Evolutionary conservation across 1,284 basidiomycete species (phyloP).

Genomic region (Marasmius tenuissimus): DNA sequence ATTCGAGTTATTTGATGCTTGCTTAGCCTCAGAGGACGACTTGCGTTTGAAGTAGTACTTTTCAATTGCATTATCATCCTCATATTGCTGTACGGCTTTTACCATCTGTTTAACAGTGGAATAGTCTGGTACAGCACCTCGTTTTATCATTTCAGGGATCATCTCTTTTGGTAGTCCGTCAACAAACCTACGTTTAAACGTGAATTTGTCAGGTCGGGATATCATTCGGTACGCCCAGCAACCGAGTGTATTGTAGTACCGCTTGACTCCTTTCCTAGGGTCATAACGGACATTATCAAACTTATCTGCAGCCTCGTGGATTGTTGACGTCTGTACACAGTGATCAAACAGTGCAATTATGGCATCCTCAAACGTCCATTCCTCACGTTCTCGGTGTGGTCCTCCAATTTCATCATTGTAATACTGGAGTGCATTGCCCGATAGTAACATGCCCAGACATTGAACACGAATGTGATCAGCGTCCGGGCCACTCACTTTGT

Average conservation of each 20-base stretch:
- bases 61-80: constrained; percentile 1
- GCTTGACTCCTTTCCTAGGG: constrained; percentile 4
- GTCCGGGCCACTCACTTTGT: background rate
- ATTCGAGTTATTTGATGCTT: too few species aligned
- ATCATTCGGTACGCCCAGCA: constrained; percentile 9
- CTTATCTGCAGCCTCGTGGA: constrained; percentile 13
- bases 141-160: constrained; percentile 1
- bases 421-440: constrained; percentile 13
- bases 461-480: background rate
- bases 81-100: background rate
- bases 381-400: background rate
- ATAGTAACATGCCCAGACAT: constrained; percentile 4
- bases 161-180: constrained; percentile 2
- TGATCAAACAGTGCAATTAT: constrained; percentile 17
- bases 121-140: background rate
- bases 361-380: constrained; percentile 16
- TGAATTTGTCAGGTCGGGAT: constrained; percentile 6
- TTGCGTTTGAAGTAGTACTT: background rate
- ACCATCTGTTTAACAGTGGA: background rate
- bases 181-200: constrained; percentile 9
- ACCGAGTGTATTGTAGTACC: constrained; percentile 12
- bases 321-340: constrained; percentile 17
- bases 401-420: constrained; percentile 12
- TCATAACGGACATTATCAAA: constrained; percentile 11
- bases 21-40: too few species aligned